Evolutionary conservation across 768 basidiomycete species (phyloP).

Genomic region (Saitozyma podzolica): DNA sequence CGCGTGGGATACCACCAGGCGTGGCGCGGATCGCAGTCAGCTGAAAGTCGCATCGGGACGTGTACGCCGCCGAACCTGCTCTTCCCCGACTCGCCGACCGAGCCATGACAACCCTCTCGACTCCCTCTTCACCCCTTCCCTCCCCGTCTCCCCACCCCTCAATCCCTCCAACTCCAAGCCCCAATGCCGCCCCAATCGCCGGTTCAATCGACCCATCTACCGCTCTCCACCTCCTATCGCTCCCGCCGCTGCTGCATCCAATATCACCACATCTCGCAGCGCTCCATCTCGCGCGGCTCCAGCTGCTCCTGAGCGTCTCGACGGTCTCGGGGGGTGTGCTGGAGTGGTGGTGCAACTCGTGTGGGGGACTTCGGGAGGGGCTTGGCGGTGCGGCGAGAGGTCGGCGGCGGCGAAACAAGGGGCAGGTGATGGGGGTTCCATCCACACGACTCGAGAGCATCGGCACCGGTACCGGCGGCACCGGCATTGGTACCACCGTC

Average conservation of each 20-base stretch:
- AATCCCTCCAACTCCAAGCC: too few species aligned
- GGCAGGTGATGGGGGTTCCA: too few species aligned
- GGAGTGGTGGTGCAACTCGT: conserved; percentile 29
- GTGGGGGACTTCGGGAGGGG: conserved; percentile 28
- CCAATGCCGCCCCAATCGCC: neutral
- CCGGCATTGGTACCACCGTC: too few species aligned
- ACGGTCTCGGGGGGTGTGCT: conserved; percentile 1
- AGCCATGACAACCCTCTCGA: neutral
- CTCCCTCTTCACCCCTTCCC: neutral
- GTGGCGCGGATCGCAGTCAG: too few species aligned
- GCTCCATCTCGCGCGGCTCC: conserved; percentile 35
- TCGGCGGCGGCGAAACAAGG: neutral
- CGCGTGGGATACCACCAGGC: too few species aligned
- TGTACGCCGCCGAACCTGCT: too few species aligned
- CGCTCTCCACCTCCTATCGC: conserved; percentile 23
- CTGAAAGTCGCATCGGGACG: too few species aligned
- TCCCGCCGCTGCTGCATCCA: conserved; percentile 29
- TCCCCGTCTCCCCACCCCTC: conserved; percentile 1
- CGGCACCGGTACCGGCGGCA: too few species aligned
- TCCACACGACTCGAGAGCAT: too few species aligned
- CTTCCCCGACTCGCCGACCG: too few species aligned
- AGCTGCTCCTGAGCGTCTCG: conserved; percentile 19
- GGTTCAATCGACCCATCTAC: neutral
- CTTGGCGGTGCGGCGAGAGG: conserved; percentile 5
- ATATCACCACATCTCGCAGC: conserved; percentile 37